phyloP scores from a whole-genome alignment of 1,284 basidiomycete genomes.

The Phellopilus nigrolimitatus region DNA sequence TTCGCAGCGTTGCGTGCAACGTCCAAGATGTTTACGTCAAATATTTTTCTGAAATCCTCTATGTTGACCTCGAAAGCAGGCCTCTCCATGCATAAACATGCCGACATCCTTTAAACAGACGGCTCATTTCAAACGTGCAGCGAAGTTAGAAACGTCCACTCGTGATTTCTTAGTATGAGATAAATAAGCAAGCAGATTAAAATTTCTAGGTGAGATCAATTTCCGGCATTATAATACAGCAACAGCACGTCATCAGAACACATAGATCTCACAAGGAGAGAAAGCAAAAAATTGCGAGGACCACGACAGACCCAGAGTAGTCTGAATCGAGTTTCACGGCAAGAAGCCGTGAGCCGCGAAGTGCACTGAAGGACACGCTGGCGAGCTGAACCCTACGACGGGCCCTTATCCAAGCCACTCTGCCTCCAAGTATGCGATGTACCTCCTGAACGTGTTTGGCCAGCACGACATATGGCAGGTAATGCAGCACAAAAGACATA shows the following conservation, averaged over 20 bases:
- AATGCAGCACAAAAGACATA: too few relatives aligned
- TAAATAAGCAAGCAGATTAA: too few relatives aligned
- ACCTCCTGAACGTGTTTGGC: too few relatives aligned
- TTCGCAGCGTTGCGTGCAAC: conserved; percentile 38
- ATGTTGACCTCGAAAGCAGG: conserved; percentile 40
- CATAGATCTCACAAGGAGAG: conserved; percentile 3
- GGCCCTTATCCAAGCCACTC: neutral
- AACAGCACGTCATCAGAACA: too few relatives aligned
- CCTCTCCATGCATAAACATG: too few relatives aligned
- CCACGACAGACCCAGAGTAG: conserved; percentile 47
- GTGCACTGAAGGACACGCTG: conserved; percentile 41
- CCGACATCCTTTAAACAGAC: too few relatives aligned
- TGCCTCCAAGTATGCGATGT: neutral
- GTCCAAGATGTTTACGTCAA: conserved; percentile 36
- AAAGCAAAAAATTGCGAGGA: conserved; percentile 26
- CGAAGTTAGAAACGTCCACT: too few relatives aligned
- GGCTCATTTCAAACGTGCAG: too few relatives aligned
- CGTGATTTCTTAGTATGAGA: too few relatives aligned
- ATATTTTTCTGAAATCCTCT: conserved; percentile 40
- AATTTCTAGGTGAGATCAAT: too few relatives aligned
- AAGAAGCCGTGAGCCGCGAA: conserved; percentile 40
- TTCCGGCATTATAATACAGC: too few relatives aligned
- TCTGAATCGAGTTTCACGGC: conserved; percentile 51
- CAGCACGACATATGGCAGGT: too few relatives aligned
- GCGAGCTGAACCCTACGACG: neutral